Conservation (phyloP, 2,329 filamentous ascomycete genomes). For the Phialophora verrucosa region DNA sequence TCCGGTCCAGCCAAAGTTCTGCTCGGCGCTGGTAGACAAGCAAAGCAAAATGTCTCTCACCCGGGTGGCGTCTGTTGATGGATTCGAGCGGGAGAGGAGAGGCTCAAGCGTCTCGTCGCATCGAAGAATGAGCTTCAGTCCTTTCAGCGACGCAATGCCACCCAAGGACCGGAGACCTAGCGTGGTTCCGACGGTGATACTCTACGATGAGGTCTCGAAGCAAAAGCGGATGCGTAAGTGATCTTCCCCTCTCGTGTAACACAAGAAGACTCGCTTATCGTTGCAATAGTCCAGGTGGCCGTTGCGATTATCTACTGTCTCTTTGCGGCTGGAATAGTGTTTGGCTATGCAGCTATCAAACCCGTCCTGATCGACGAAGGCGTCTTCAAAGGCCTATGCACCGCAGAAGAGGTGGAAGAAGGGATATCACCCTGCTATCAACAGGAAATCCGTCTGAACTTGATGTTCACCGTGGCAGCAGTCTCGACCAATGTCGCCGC, state of each 20-base stretch:
- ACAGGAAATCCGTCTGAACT: conserved; percentile 71
- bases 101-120: conserved; percentile 44
- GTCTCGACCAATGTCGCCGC: conserved; percentile 88
- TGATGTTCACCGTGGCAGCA: conserved; percentile 91
- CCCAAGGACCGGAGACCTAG: conserved; percentile 41
- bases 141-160: conserved; percentile 49
- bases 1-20: conserved; percentile 9
- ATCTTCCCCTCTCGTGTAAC: too few relatives aligned
- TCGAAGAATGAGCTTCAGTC: conserved; percentile 51
- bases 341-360: conserved; percentile 85
- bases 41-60: conserved; percentile 49
- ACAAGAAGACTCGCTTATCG: conserved; percentile 24
- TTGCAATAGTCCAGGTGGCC: conserved; percentile 67
- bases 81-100: conserved; percentile 47
- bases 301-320: conserved; percentile 74
- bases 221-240: conserved; percentile 59
- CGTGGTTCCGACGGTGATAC: conserved; percentile 31
- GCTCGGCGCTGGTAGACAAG: conserved; percentile 3
- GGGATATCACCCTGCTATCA: conserved; percentile 61
- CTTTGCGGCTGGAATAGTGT: conserved; percentile 77
- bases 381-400: conserved; percentile 71
- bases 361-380: conserved; percentile 76
- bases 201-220: conserved; percentile 55
- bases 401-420: conserved; percentile 56
- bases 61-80: conserved; percentile 52